Evolutionary conservation across 2,329 filamentous ascomycete genomes (phyloP).

Genomic region (Incumbomyces delicatus): DNA sequence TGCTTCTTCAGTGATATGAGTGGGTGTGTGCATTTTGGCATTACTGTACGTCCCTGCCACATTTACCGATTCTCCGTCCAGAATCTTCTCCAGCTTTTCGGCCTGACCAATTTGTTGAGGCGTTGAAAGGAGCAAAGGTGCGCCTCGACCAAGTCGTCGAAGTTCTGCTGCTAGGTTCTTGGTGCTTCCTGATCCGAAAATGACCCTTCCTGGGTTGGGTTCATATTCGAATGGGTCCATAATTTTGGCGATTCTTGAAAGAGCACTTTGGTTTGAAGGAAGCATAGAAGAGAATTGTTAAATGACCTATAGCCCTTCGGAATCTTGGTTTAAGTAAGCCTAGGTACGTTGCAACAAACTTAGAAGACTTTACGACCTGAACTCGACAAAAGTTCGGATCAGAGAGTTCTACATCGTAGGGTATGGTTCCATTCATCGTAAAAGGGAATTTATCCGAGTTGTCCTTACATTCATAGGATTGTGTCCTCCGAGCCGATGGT

Average conservation of each 20-base stretch:
- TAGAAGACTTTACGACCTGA: too few species aligned
- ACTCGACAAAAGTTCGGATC: too few species aligned
- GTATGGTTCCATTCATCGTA: too few species aligned
- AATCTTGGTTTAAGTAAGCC: too few species aligned
- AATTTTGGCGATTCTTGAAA: constrained; percentile 4
- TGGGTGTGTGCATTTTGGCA: constrained; percentile 56
- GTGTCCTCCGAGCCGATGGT: too few species aligned
- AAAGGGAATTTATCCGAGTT: too few species aligned
- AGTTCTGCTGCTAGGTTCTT: constrained; percentile 38
- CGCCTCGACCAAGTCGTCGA: constrained; percentile 36
- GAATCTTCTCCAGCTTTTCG: constrained; percentile 34
- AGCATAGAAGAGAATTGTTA: neutral
- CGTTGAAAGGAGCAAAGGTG: constrained; percentile 49
- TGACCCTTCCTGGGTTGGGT: constrained; percentile 42
- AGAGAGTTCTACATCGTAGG: too few species aligned
- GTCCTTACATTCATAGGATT: too few species aligned
- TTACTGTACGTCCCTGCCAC: constrained; percentile 45
- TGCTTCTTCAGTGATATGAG: constrained; percentile 47
- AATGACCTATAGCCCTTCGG: too few species aligned
- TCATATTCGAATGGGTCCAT: constrained; percentile 51
- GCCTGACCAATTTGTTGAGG: constrained; percentile 42
- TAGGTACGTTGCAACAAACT: too few species aligned
- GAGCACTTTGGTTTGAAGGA: neutral
- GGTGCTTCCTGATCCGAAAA: constrained; percentile 49
- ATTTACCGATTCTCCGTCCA: constrained; percentile 30